Base-by-base conservation (phyloP, 306 rosid species). In the Alnus glutinosa region DNA sequence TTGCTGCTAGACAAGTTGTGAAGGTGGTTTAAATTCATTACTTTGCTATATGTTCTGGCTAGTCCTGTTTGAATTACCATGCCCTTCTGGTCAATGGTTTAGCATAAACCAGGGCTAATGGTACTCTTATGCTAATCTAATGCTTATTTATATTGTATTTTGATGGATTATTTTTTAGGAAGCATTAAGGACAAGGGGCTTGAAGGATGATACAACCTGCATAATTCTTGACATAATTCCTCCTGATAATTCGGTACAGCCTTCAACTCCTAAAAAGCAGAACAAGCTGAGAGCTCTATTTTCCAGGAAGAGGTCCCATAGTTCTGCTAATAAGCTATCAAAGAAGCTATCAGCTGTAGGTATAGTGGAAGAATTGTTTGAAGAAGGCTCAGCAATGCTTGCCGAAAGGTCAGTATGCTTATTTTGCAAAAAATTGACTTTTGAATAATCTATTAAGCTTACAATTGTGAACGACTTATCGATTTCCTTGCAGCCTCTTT, bases 381-480 rank as follows among this genome's bases (percentile, higher is more conserved):
- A 94, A 89, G 98, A 94, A 81, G 97, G 98, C 77, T 94, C 98
- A 1, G 98, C 98, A 9, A 90, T 94, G 98, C 97, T 94, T 78
- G 98, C 98, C 70, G 98, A 94, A 87, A 92, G 98, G 98, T 94
- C 52, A 74, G 78, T 37, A 59, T 58, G 4, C 70, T 36, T 61
- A 6, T 68, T 59, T 58, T 42, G 10, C 54, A 30, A 18, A 2
- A 7, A 68, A 52, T 81, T 78, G 64, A 69, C 11, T 64, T 51
- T 34, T 64, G 5, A 30, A 8, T 11, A 47, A 7, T 13, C 34
- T 30, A 37, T 58, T 63, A 72, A 71, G 66, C 66, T 74, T 39
- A 15, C 44, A 76, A 57, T 32, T 47, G 18, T 78, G 70, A 62
- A 62, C 16, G 77, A 51, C 59, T 52, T 77, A 19, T 66, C 47